These are phyloP conservation scores for Chlamydomonas sp. DNA, from an alignment of 139 green algal genomes.

Conservation along the genomic window DNA sequence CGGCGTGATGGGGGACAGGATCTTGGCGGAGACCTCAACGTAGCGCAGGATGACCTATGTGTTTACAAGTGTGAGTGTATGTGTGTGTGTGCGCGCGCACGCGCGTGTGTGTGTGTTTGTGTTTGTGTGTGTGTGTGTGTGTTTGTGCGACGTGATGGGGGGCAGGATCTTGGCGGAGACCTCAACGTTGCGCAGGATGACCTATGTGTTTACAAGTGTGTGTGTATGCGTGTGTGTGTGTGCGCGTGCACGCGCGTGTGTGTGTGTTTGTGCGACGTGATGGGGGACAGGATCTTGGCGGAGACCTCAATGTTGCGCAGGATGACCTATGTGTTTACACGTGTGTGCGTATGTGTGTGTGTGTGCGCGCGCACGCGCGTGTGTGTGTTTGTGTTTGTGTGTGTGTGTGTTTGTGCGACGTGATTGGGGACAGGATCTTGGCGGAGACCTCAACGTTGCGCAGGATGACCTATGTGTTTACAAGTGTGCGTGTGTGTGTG, in stretches of 20 bases:
- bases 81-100: not conserved
- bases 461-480: too few relatives aligned
- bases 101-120: too few relatives aligned
- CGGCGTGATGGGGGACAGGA: constrained; percentile 85
- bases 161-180: constrained; percentile 67
- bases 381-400: too few relatives aligned
- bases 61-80: too few relatives aligned
- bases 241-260: not conserved
- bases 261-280: constrained; percentile 94
- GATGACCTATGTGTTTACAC: too few relatives aligned
- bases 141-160: constrained; percentile 92
- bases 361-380: not conserved
- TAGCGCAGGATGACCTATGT: constrained; percentile 5
- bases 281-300: constrained; percentile 74
- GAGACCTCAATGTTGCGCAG: constrained; percentile 38
- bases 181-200: constrained; percentile 24
- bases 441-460: constrained; percentile 45
- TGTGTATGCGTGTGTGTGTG: too few relatives aligned
- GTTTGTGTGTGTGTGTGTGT: too few relatives aligned
- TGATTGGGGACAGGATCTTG: constrained; percentile 80
- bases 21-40: constrained; percentile 50
- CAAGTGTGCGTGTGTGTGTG: too few relatives aligned
- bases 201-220: too few relatives aligned
- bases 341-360: too few relatives aligned
- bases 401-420: too few relatives aligned